Percentiles rank a stretch among this genome's conserved stretches.
These are phyloP conservation scores for Arthrinium phaeospermum DNA, from an alignment of 2,329 filamentous ascomycete species.

Conservation along the genomic window DNA sequence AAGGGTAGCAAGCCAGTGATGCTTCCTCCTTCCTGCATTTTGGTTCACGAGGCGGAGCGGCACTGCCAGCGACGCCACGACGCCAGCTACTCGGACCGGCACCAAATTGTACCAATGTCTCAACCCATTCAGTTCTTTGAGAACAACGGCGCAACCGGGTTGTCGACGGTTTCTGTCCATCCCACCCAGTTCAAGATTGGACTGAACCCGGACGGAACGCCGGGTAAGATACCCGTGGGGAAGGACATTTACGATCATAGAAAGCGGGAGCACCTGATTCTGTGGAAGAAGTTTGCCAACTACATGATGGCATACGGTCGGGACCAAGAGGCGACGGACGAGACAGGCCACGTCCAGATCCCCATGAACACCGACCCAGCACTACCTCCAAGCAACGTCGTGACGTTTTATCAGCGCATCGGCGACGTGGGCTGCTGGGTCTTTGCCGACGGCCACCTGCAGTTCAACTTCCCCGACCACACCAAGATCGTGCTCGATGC, in stretches of 20 bases:
- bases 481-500: constrained; percentile 82
- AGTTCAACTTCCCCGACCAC: constrained; percentile 90
- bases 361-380: constrained; percentile 46
- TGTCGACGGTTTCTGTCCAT: constrained; percentile 67
- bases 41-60: constrained; percentile 73
- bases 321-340: constrained; percentile 66
- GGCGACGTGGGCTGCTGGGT: constrained; percentile 84
- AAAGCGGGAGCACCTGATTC: constrained; percentile 68
- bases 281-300: constrained; percentile 77
- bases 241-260: constrained; percentile 69
- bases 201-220: constrained; percentile 62
- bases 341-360: constrained; percentile 46
- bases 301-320: constrained; percentile 77
- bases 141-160: constrained; percentile 68
- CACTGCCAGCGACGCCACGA: constrained; percentile 70
- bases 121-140: constrained; percentile 76
- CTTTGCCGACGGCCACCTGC: constrained; percentile 79
- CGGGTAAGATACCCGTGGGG: constrained; percentile 65
- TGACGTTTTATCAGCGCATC: constrained; percentile 82
- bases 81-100: constrained; percentile 58
- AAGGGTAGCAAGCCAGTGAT: constrained; percentile 56
- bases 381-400: constrained; percentile 61
- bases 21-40: constrained; percentile 72
- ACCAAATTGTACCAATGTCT: constrained; percentile 69
- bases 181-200: constrained; percentile 65